Conservation (phyloP, 805 yeast species). For the Jamesozyma rosinii region DNA sequence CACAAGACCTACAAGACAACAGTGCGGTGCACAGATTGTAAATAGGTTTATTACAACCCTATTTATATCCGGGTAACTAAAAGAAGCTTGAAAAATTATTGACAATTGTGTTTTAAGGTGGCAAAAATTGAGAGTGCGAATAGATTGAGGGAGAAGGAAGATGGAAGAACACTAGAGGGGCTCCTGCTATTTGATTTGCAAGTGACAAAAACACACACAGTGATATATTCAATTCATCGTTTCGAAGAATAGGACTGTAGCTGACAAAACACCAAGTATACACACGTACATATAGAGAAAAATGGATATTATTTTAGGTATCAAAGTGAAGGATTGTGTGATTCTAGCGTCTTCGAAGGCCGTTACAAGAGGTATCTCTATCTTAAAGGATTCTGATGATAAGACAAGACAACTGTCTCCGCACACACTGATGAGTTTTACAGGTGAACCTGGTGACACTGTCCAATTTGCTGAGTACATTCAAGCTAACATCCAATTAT, state of each 20-base stretch:
- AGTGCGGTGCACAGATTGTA: neutral
- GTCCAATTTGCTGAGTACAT: slow-evolving; percentile 90
- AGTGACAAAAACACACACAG: no score
- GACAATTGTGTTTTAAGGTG: neutral
- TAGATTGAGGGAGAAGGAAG: neutral
- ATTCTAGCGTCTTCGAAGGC: slow-evolving; percentile 92
- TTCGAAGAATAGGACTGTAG: neutral
- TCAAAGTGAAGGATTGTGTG: slow-evolving; percentile 70
- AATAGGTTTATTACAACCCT: neutral
- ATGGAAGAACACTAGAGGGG: no score
- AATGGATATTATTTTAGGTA: slow-evolving; percentile 90
- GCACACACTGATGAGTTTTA: slow-evolving; percentile 74
- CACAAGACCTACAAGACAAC: neutral
- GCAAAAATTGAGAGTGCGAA: neutral
- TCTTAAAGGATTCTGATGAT: slow-evolving; percentile 68
- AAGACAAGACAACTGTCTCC: slow-evolving; percentile 68
- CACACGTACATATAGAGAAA: neutral
- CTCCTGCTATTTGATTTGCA: no score
- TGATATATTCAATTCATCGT: no score
- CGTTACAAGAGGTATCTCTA: slow-evolving; percentile 80
- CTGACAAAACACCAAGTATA: neutral
- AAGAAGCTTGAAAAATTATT: neutral
- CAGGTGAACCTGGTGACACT: slow-evolving; percentile 96
- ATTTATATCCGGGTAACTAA: neutral
- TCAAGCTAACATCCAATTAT: slow-evolving; percentile 84